A percentile compares a stretch with the other conserved stretches of the same genome.
Evolutionary conservation across 768 basidiomycete genomes (phyloP).

Genomic region (Lactarius hengduanensis): DNA sequence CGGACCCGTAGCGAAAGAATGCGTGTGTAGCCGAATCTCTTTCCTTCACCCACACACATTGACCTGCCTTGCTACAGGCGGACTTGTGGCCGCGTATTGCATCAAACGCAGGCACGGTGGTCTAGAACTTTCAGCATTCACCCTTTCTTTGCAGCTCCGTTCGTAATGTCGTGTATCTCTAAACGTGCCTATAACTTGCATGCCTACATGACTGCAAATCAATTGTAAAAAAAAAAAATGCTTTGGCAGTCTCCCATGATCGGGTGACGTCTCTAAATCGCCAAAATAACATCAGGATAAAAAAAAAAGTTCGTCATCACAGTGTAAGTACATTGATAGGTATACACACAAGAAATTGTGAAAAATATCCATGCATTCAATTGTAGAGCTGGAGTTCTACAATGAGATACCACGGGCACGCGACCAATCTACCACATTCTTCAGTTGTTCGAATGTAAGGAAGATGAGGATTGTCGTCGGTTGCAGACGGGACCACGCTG

Average conservation of each 20-base stretch:
- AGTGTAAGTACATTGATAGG: constrained; percentile 19
- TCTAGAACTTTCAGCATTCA: constrained; percentile 45
- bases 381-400: constrained; percentile 8
- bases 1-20: constrained; percentile 99
- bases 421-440: constrained; percentile 64
- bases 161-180: constrained; percentile 27
- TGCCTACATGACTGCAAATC: constrained; percentile 19
- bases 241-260: neutral
- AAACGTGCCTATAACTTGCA: constrained; percentile 19
- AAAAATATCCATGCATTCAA: constrained; percentile 3
- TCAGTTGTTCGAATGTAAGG: constrained; percentile 79
- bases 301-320: constrained; percentile 9
- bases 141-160: constrained; percentile 26
- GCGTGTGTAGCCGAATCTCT: constrained; percentile 53
- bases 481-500: constrained; percentile 82
- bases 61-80: constrained; percentile 49
- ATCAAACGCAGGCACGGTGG: constrained; percentile 97
- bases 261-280: neutral
- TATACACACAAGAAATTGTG: constrained; percentile 3
- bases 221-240: neutral
- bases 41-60: constrained; percentile 7
- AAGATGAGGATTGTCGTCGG: constrained; percentile 89
- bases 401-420: constrained; percentile 24
- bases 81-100: constrained; percentile 99
- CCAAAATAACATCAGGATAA: neutral